Conservation (phyloP, 768 basidiomycete species). For the Lactarius trivialis region DNA sequence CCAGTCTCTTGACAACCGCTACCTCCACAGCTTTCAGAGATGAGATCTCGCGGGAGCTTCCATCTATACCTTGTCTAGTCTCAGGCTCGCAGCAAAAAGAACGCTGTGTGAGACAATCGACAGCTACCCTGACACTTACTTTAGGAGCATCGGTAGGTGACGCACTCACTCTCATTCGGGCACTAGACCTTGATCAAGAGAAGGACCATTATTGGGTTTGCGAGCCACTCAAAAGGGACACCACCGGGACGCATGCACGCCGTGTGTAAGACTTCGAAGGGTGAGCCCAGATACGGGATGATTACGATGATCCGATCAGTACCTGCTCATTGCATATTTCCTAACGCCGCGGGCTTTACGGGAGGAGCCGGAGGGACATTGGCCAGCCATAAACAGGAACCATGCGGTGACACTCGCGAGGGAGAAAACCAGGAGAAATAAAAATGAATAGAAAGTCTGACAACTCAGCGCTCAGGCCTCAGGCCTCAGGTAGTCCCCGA, state of each 20-base stretch:
- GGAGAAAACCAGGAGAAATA: no score
- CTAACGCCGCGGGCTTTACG: neutral
- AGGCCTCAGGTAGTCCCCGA: no score
- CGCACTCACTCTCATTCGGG: neutral
- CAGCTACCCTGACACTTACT: neutral
- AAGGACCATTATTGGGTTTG: neutral
- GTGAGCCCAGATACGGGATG: neutral
- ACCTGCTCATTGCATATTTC: no score
- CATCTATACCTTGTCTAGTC: neutral
- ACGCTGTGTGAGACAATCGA: neutral
- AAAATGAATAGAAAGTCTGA: no score
- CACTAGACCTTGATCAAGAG: neutral
- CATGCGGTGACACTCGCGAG: neutral
- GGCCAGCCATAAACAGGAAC: neutral
- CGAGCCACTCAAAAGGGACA: neutral
- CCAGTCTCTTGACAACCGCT: neutral
- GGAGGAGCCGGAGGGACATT: neutral
- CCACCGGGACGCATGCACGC: neutral
- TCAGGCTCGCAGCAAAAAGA: neutral
- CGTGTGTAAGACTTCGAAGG: neutral
- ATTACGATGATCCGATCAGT: neutral
- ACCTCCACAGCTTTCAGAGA: neutral
- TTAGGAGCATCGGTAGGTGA: neutral
- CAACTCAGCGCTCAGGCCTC: no score
- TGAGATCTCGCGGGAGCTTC: neutral